A percentile compares a stretch with the other conserved stretches of the same genome.
Evolutionary conservation across 2,329 filamentous ascomycete species (phyloP).

Genomic region (Colletotrichum sp.): DNA sequence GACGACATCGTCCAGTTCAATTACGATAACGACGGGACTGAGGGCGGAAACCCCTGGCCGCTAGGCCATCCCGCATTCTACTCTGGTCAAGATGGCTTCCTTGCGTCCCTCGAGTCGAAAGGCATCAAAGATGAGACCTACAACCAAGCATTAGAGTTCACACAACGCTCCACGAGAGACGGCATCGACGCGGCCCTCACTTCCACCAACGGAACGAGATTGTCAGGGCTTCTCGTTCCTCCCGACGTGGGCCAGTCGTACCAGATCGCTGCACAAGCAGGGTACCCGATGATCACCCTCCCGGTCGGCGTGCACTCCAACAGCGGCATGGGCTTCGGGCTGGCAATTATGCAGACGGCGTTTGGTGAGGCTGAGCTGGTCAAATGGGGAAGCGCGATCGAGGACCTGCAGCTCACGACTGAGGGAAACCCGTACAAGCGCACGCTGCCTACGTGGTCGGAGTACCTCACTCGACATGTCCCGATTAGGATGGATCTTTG

Average conservation of each 20-base stretch:
- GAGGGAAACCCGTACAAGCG: slow-evolving; percentile 48
- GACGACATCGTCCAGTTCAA: slow-evolving; percentile 73
- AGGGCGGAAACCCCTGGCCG: slow-evolving; percentile 68
- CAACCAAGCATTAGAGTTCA: slow-evolving; percentile 69
- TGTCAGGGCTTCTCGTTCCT: slow-evolving; percentile 72
- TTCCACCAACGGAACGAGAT: slow-evolving; percentile 40
- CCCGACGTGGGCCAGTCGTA: slow-evolving; percentile 71
- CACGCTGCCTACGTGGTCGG: slow-evolving; percentile 56
- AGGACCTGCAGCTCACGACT: slow-evolving; percentile 56
- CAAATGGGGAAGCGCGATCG: slow-evolving; percentile 67
- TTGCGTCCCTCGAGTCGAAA: slow-evolving; percentile 64
- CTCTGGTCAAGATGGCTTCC: slow-evolving; percentile 75
- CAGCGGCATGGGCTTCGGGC: slow-evolving; percentile 63
- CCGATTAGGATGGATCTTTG: slow-evolving; percentile 30
- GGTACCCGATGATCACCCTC: slow-evolving; percentile 75
- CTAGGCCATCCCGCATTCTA: slow-evolving; percentile 64
- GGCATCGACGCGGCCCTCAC: slow-evolving; percentile 74
- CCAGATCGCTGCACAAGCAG: slow-evolving; percentile 76
- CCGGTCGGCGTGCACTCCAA: slow-evolving; percentile 64
- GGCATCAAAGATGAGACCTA: slow-evolving; percentile 71
- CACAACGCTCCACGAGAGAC: slow-evolving; percentile 61
- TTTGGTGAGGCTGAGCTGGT: slow-evolving; percentile 65
- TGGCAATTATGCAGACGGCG: slow-evolving; percentile 64
- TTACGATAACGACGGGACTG: slow-evolving; percentile 65
- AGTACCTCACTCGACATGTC: slow-evolving; percentile 52